phyloP scores from a whole-genome alignment of 2,329 filamentous ascomycete species.

The Cordyceps cicadae region DNA sequence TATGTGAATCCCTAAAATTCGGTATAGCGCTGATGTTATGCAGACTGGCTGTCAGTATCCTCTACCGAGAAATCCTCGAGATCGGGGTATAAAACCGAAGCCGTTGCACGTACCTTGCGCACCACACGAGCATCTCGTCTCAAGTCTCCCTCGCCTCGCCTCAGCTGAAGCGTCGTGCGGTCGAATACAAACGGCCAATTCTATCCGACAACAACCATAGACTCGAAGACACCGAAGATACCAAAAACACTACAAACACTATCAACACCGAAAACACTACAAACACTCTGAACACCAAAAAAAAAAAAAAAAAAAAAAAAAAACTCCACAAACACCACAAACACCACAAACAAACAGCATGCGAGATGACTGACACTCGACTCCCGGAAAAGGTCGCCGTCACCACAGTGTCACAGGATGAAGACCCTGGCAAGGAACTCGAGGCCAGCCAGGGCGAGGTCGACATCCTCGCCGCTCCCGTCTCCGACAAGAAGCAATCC shows the following conservation, averaged over 20 bases:
- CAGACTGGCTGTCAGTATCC: too few relatives aligned
- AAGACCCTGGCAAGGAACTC: neutral
- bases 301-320: too few relatives aligned
- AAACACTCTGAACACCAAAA: too few relatives aligned
- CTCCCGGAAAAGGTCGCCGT: constrained; percentile 4
- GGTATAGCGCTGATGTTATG: too few relatives aligned
- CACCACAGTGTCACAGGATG: neutral
- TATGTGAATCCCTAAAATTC: too few relatives aligned
- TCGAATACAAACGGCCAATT: neutral
- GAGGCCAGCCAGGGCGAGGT: neutral
- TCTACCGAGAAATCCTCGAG: too few relatives aligned
- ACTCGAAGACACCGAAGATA: too few relatives aligned
- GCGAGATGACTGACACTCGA: neutral
- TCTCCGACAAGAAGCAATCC: constrained; percentile 14
- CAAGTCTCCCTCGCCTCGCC: neutral
- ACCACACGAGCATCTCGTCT: neutral
- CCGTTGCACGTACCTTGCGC: neutral
- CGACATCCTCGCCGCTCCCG: neutral
- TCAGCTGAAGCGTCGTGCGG: neutral
- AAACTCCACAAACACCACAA: neutral
- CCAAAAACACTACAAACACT: too few relatives aligned
- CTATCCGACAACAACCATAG: neutral
- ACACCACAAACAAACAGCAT: neutral
- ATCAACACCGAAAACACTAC: too few relatives aligned
- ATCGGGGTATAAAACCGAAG: neutral